These are phyloP conservation scores for Pestalotiopsis sp. DNA, from an alignment of 2,329 filamentous ascomycete species.

Conservation along the genomic window DNA sequence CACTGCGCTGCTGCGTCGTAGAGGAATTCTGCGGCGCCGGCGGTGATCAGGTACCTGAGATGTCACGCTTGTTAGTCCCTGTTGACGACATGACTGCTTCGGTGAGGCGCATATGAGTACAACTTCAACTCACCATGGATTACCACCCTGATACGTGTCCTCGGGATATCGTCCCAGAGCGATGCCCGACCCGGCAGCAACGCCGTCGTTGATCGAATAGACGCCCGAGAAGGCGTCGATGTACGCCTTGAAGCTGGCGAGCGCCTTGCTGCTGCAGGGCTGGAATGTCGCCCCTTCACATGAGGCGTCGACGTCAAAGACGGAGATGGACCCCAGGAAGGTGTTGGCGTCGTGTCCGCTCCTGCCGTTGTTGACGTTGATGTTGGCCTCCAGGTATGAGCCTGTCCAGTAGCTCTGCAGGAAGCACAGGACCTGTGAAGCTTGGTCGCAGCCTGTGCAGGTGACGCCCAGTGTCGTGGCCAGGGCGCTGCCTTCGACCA, in stretches of 20 bases:
- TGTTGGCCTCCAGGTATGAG: slow-evolving; percentile 57
- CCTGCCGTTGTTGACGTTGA: slow-evolving; percentile 46
- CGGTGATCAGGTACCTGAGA: slow-evolving; percentile 49
- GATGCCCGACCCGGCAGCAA: slow-evolving; percentile 45
- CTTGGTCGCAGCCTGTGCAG: slow-evolving; percentile 53
- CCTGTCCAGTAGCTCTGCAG: slow-evolving; percentile 62
- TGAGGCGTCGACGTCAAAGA: slow-evolving; percentile 52
- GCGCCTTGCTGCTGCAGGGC: slow-evolving; percentile 52
- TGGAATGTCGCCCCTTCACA: slow-evolving; percentile 60
- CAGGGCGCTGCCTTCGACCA: slow-evolving; percentile 51
- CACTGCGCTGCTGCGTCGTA: slow-evolving; percentile 61
- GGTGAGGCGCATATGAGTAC: neutral
- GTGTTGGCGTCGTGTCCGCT: slow-evolving; percentile 62
- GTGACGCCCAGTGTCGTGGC: slow-evolving; percentile 50
- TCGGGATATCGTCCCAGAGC: slow-evolving; percentile 49
- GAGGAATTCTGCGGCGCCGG: slow-evolving; percentile 60
- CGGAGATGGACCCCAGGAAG: slow-evolving; percentile 47
- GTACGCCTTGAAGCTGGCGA: slow-evolving; percentile 60
- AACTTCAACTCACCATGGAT: slow-evolving; percentile 48
- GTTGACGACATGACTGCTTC: neutral
- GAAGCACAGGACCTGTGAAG: slow-evolving; percentile 55
- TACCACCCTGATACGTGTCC: slow-evolving; percentile 58
- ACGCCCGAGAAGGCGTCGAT: slow-evolving; percentile 55
- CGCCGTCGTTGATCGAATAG: slow-evolving; percentile 55
- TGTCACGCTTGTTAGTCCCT: slow-evolving; percentile 1